Evolutionary conservation across 352 stramenopile genomes (phyloP), one percentile per base, ranked within the genome.

Genomic region (Phytophthora kernoviae): DNA sequence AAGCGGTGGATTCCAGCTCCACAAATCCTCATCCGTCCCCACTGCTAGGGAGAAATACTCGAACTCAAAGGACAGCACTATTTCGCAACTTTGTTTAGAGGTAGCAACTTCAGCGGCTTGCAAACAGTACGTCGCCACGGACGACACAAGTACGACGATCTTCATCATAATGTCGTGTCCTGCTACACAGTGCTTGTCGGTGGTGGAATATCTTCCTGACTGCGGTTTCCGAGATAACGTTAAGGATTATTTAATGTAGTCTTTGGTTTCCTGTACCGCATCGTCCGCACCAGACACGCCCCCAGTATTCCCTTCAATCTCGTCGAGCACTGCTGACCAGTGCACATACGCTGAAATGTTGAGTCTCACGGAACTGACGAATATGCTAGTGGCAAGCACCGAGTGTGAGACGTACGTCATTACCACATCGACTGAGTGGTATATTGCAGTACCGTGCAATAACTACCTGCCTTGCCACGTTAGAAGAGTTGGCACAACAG

Each of bases 141-240:
- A 62, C n/a, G 27, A 62, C 17, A 20, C 53, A 22, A 41, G n/a
- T 5, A 45, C 34, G 46, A 33, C 33, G 5, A n/a, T n/a, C n/a
- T 50, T 37, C 41, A 58, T 65, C 17, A 42, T 44, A 18, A 34
- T 48, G 5, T 46, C 61, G 5, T 64, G 61, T 22, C 56, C 27
- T 17, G 54, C 54, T 9, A 53, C 61, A 18, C 22, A 56, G 9
- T 69, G 61, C 18, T 18, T 69, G 4, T 15, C 43, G 20, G 24
- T 63, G 47, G 47, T 14, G 1, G 24, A 53, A 5, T 33, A 62
- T n/a, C 51, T 70, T 24, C 62, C 55, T 8, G 46, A 70, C 45
- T 70, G 55, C 55, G 46, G 51, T 17, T 27, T 15, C 15, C 48
- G 30, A 24, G 36, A 44, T 9, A 64, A 60, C 37, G 30, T 65